Conservation (phyloP, 2,329 filamentous ascomycete species). For the Claviceps cyperi region DNA sequence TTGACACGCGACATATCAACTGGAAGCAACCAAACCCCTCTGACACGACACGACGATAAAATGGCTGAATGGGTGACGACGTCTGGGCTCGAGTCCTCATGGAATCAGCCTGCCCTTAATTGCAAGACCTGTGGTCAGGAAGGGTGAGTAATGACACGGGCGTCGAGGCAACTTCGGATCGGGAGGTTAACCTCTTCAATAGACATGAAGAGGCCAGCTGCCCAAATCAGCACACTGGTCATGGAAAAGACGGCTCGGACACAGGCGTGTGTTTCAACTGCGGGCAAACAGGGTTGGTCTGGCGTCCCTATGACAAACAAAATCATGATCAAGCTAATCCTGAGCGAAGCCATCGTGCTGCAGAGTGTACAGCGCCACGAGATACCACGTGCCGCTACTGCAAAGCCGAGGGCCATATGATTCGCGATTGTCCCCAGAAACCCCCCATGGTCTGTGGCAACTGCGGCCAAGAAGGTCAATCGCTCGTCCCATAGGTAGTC, state of each 20-base stretch:
- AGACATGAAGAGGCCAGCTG: constrained; percentile 6
- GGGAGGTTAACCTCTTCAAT: neutral
- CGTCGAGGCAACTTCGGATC: neutral
- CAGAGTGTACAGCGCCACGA: constrained; percentile 21
- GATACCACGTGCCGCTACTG: constrained; percentile 29
- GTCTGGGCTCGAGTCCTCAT: neutral
- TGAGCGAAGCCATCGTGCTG: constrained; percentile 15
- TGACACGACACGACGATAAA: neutral
- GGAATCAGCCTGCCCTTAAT: constrained; percentile 2
- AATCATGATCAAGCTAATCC: constrained; percentile 3
- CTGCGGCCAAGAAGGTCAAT: constrained; percentile 43
- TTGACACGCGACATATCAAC: no score
- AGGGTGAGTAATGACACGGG: constrained; percentile 2
- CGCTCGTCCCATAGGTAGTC: no score
- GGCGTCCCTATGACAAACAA: neutral
- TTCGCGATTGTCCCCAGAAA: constrained; percentile 48
- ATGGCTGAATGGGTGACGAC: constrained; percentile 3
- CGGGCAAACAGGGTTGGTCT: constrained; percentile 20
- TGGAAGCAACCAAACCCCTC: no score
- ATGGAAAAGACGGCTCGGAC: constrained; percentile 2
- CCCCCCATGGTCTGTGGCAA: constrained; percentile 43
- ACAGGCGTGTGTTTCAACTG: constrained; percentile 23
- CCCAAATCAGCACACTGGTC: constrained; percentile 4
- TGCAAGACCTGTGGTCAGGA: constrained; percentile 6
- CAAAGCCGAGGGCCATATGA: constrained; percentile 36